These are phyloP conservation scores for Triticum turgidum DNA, from an alignment of 176 grass and related monocot genomes.

Conservation along the genomic window DNA sequence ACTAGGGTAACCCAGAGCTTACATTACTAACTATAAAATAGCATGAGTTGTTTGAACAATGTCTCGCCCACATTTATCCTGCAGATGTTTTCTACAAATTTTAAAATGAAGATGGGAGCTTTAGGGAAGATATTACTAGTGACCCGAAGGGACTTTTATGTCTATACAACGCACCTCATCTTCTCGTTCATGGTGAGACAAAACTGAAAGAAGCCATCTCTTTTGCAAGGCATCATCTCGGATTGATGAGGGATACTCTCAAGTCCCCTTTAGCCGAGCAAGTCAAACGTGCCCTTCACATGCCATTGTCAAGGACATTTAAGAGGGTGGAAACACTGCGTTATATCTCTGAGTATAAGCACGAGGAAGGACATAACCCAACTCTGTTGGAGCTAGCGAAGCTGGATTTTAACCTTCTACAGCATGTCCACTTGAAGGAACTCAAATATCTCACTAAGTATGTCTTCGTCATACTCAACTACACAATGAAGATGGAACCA, in stretches of 20 bases:
- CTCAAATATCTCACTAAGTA: not conserved
- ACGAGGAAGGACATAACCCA: not conserved
- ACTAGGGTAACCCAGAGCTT: too few species aligned
- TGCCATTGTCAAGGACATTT: constrained; percentile 14
- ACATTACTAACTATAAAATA: too few species aligned
- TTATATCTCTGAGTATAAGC: constrained; percentile 5
- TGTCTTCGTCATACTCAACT: too few species aligned
- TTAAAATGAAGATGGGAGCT: too few species aligned
- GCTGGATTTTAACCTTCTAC: constrained; percentile 27
- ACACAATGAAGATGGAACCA: too few species aligned
- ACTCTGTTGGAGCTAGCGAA: constrained; percentile 24
- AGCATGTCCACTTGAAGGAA: constrained; percentile 11
- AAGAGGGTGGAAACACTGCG: not conserved
- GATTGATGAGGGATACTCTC: not conserved
- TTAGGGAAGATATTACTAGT: too few species aligned
- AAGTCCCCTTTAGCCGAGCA: constrained; percentile 6
- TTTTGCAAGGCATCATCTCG: not conserved
- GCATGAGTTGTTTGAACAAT: too few species aligned
- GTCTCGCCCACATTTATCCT: too few species aligned
- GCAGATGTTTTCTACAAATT: too few species aligned
- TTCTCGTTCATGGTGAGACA: too few species aligned
- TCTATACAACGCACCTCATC: too few species aligned
- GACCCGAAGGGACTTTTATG: too few species aligned
- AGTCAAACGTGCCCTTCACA: constrained; percentile 10
- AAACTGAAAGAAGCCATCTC: not conserved